Evolutionary conservation across 23 red algal species (phyloP), one percentile per base, ranked within the genome.

Genomic region (Chondrus crispus): DNA sequence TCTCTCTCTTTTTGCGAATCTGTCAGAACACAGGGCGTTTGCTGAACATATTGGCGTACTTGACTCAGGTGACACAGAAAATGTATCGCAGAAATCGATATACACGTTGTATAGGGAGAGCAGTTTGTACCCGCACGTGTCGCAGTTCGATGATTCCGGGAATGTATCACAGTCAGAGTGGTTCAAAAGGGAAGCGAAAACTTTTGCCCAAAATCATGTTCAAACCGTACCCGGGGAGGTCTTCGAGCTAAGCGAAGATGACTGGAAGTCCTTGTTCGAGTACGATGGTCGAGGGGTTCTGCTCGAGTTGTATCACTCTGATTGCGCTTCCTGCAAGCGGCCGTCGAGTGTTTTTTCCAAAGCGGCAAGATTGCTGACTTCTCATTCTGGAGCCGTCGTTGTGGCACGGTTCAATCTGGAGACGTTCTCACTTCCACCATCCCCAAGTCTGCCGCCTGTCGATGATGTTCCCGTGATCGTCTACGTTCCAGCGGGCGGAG

Each of bases 201-300:
- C 39, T 26, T 44, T 87, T 22, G 40, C 48, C 55, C 37, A 53
- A 30, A 57, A 30, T 30, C 39, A 14, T 36, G 60, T 87, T 16
- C 12, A 30, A 22, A 66, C 83, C 22, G 13, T 32, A 36, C 47
- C 83, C 28, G 39, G 41, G 24, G 2, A 70, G 33, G 29, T 87
- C 2, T 37, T 47, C 3, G 39, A 38, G 19, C 37, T 87, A 11
- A 69, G 28, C 10, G 40, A 49, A 32, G n/a, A 71, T 24, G 38
- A 41, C 18, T 71, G 50, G 60, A 30, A 43, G 18, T 69, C 83
- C 3, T 37, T 87, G 10, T 26, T 87, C 26, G 9, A 55, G 58
- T 69, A 49, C 30, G 83, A 87, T 53, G 83, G 57, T 26, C 55
- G 83, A 43, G 66, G 83, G 24, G 60, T 87, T 37, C 37, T 87